Evolutionary conservation across 1,284 basidiomycete species (phyloP).

Genomic region (Cutaneotrichosporon curvatum): DNA sequence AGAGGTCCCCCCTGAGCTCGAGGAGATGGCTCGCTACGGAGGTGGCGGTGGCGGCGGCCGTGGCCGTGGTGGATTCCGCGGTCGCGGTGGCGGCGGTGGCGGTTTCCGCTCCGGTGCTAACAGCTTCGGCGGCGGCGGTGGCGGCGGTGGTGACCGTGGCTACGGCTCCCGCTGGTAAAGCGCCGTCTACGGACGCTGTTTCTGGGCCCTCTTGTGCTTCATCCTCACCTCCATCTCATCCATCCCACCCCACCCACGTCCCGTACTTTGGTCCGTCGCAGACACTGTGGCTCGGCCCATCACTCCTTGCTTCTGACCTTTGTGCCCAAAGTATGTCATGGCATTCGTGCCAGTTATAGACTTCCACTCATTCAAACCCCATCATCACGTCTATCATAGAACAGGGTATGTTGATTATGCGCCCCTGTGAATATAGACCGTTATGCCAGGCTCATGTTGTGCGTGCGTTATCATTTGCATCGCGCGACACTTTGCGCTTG

Average conservation of each 20-base stretch:
- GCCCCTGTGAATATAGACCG: neutral
- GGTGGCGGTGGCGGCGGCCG: conserved; percentile 51
- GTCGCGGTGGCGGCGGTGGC: conserved; percentile 50
- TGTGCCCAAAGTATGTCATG: no score
- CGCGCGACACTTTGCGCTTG: no score
- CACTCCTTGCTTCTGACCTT: conserved; percentile 12
- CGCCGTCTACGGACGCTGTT: conserved; percentile 6
- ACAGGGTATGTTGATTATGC: neutral
- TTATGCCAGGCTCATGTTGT: conserved; percentile 4
- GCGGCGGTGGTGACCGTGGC: conserved; percentile 42
- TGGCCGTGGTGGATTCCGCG: conserved; percentile 47
- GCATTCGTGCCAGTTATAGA: conserved; percentile 2
- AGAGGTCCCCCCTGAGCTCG: conserved; percentile 76
- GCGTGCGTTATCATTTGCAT: no score
- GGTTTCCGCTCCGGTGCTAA: conserved; percentile 26
- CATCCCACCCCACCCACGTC: conserved; percentile 1
- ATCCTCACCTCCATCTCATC: neutral
- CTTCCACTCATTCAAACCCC: conserved; percentile 8
- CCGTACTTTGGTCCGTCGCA: conserved; percentile 4
- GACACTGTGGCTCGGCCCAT: conserved; percentile 1
- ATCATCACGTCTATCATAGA: conserved; percentile 11
- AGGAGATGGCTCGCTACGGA: conserved; percentile 85
- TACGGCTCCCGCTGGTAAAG: conserved; percentile 33
- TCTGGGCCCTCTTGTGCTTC: conserved; percentile 1
- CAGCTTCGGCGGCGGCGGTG: conserved; percentile 21